Base-by-base conservation (phyloP, 208 protist species). In the Herpetomonas tarakana region DNA sequence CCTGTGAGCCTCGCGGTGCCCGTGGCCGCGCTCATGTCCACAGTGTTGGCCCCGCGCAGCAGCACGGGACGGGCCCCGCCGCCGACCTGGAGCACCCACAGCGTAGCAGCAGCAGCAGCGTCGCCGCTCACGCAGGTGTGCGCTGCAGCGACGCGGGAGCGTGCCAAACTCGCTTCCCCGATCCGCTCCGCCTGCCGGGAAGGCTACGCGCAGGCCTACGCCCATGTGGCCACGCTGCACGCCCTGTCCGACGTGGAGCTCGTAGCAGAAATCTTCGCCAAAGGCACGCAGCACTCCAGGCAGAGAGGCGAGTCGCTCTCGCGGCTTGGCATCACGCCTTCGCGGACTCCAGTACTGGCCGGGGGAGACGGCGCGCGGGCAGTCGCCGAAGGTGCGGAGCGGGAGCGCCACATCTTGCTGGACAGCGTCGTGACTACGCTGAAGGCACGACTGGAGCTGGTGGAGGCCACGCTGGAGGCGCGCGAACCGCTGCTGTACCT, bases 401-500 rank as follows among this genome's bases (percentile, higher is more conserved):
- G 26, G 18, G 26, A 30, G 29, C 21, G 2, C 22, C 19, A 38
- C 41, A 4, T 46, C 2, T 38, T 63, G n/a, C 27, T 69, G 9
- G 22, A 30, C 29, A 28, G 70, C 21, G 49, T 86, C 21, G 68
- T 46, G n/a, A 41, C 51, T 2, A 26, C 68, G 2, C 63, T 96
- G 26, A 44, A 74, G 0, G 38, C 46, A 50, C 76, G 83, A 0
- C 68, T 74, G 35, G 30, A 65, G 9, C 57, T 86, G 46, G 79
- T 75, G 0, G 81, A 92, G 24, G 62, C 69, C 12, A 92, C 88
- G 3, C 76, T 90, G 2, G 74, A 84, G 19, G 74, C 72, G 4
- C 81, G 79, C 14, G 91, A 97, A 61, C 78, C 88, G 38, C 59
- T 97, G 7, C 67, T 97, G 31, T 81, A 85, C 7, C 51, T 94